Base-by-base conservation (phyloP, 805 yeast genomes). In the Candida methanosorbosa region DNA sequence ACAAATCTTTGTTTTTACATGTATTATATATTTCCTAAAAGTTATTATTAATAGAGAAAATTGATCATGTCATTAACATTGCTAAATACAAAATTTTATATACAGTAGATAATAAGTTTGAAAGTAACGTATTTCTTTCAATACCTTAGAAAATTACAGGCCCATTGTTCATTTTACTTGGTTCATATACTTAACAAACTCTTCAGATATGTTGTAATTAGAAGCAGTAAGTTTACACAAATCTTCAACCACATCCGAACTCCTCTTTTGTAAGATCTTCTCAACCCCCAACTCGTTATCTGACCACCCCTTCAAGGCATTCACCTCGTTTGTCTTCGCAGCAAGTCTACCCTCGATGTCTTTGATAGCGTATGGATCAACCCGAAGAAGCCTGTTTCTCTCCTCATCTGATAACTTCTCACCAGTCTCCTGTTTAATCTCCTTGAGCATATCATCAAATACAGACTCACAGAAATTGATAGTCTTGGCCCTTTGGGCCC, bases 311-410 rank as follows among this genome's bases (percentile, higher is more conserved):
- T 39, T 37, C 9, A 70, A 34, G 5, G 41, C 41, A n/a, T 50
- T 46, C 33, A 57, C 56, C 13, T 53, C 49, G 2, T 18, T 32
- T 29, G 52, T 58, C 29, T 53, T 54, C 4, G 43, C 38, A 14
- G 57, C 57, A 14, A 53, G 49, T 15, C 50, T 48, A 7, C 54
- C 55, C 17, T 52, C 40, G 6, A 53, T 27, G 30, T 68, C 70
- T 33, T 65, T 59, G 9, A 60, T 55, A 4, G 70, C 71, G 42
- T 74, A 74, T 1, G 80, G 78, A 44, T 74, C 77, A 5, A 68
- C 42, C 20, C 72, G 56, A 54, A 28, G 52, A 42, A 41, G 33
- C 22, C 40, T 42, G 42, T 37, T 48, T 22, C 39, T 39, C 30
- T 36, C 53, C 29, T 38, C 54, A 12, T 30, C 46, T 34, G 20